phyloP scores from a whole-genome alignment of 495 filamentous ascomycete genomes.

The Aspergillus sclerotioniger region DNA sequence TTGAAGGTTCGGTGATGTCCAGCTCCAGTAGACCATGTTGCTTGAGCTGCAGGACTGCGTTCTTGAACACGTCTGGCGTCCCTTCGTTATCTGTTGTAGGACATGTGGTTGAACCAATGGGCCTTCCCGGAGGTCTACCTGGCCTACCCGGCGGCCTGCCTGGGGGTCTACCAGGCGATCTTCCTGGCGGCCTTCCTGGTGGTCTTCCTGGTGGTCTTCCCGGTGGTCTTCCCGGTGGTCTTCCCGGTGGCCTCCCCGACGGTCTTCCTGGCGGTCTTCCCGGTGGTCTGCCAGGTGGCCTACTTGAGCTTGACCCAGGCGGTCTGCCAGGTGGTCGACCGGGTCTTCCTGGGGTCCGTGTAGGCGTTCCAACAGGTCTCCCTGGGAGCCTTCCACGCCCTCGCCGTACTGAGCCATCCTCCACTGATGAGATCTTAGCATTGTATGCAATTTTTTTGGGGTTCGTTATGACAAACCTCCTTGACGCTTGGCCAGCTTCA shows the following conservation, averaged over 20 bases:
- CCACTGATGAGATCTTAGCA: background rate
- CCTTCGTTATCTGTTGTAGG: constrained; percentile 34
- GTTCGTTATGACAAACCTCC: constrained; percentile 12
- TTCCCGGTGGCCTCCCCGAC: constrained; percentile 11
- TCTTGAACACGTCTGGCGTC: constrained; percentile 51
- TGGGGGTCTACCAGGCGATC: constrained; percentile 1
- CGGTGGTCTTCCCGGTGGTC: constrained; percentile 1
- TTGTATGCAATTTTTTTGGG: background rate
- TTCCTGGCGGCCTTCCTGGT: constrained; percentile 13
- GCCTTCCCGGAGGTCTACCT: constrained; percentile 3
- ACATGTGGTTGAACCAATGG: background rate
- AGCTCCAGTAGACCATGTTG: constrained; percentile 37
- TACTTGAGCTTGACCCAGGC: background rate
- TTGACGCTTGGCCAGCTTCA: constrained; percentile 16
- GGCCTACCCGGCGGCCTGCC: constrained; percentile 17
- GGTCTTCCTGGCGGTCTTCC: constrained; percentile 13
- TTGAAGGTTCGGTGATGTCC: constrained; percentile 43
- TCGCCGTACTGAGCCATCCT: background rate
- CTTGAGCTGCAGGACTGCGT: constrained; percentile 49
- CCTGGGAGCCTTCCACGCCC: background rate
- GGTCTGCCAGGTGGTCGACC: constrained; percentile 2
- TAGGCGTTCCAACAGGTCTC: background rate
- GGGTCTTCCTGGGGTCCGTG: constrained; percentile 16
- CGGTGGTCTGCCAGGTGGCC: constrained; percentile 8
- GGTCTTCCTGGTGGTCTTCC: constrained; percentile 6